Percentiles rank a stretch among this genome's conserved stretches.
These are phyloP conservation scores for Teunomyces funiuensis DNA, from an alignment of 805 yeast genomes.

Conservation along the genomic window DNA sequence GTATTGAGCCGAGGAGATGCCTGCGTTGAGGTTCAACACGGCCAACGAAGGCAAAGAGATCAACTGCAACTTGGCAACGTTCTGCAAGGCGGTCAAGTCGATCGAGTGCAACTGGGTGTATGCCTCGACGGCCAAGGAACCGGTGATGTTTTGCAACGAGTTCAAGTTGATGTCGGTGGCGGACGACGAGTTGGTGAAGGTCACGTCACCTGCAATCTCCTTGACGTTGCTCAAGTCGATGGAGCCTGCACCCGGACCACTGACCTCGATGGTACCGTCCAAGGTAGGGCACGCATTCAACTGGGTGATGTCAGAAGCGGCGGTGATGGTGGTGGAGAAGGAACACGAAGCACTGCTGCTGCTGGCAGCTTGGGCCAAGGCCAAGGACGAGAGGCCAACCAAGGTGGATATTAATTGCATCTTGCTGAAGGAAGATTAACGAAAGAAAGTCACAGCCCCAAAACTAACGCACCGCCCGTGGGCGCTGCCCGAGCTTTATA, in stretches of 20 bases:
- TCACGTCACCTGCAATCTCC: constrained; percentile 26
- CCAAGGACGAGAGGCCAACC: constrained; percentile 8
- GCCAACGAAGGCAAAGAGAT: constrained; percentile 44
- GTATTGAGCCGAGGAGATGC: constrained; percentile 32
- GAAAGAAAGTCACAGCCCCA: constrained; percentile 3
- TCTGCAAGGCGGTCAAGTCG: constrained; percentile 32
- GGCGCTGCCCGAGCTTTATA: constrained; percentile 1
- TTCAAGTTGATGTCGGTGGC: constrained; percentile 32
- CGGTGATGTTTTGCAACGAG: constrained; percentile 31
- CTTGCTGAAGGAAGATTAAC: constrained; percentile 3
- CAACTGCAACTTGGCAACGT: constrained; percentile 32
- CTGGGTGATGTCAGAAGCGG: constrained; percentile 33
- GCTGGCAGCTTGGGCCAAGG: constrained; percentile 11
- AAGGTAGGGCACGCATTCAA: constrained; percentile 43
- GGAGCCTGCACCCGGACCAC: constrained; percentile 22
- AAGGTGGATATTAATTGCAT: constrained; percentile 9
- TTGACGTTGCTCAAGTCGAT: constrained; percentile 22
- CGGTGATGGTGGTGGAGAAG: constrained; percentile 39
- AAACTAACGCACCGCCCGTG: no score
- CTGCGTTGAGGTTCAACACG: constrained; percentile 34
- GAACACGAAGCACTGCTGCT: constrained; percentile 31
- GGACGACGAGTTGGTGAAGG: constrained; percentile 40
- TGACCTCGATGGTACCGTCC: constrained; percentile 38
- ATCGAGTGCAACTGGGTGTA: constrained; percentile 39
- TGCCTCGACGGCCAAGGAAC: constrained; percentile 35